phyloP scores from a whole-genome alignment of 805 yeast genomes.

The Wickerhamomyces hampshirensis region DNA sequence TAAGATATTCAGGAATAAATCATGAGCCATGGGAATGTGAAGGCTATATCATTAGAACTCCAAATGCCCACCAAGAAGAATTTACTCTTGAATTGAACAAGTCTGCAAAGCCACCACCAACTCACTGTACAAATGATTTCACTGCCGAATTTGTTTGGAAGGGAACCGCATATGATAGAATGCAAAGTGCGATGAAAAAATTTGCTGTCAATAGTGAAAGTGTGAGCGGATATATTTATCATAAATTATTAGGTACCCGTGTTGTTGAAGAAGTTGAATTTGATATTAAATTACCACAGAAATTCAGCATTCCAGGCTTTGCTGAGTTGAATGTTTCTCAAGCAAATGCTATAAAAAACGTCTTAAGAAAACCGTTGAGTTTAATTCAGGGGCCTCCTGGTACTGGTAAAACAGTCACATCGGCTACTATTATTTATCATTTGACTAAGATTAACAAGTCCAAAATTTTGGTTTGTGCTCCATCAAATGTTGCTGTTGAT shows the following conservation, averaged over 20 bases:
- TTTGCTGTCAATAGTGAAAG: slow-evolving; percentile 71
- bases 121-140: slow-evolving; percentile 57
- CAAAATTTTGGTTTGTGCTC: slow-evolving; percentile 84
- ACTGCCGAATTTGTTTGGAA: slow-evolving; percentile 89
- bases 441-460: slow-evolving; percentile 56
- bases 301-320: slow-evolving; percentile 60
- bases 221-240: slow-evolving; percentile 70
- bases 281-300: slow-evolving; percentile 55
- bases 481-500: slow-evolving; percentile 93
- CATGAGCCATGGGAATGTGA: slow-evolving; percentile 65
- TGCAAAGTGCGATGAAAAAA: slow-evolving; percentile 69
- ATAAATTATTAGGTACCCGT: slow-evolving; percentile 76
- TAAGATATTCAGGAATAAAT: slow-evolving; percentile 55
- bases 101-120: slow-evolving; percentile 46
- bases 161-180: slow-evolving; percentile 74
- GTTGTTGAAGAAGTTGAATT: slow-evolving; percentile 59
- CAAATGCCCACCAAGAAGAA: slow-evolving; percentile 59
- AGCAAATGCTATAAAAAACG: slow-evolving; percentile 66
- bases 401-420: slow-evolving; percentile 92
- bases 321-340: slow-evolving; percentile 76
- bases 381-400: slow-evolving; percentile 96
- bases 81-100: slow-evolving; percentile 65
- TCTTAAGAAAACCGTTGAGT: slow-evolving; percentile 65
- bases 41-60: slow-evolving; percentile 71
- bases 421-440: slow-evolving; percentile 83